These are phyloP conservation scores for Sclerotinia nivalis DNA, from an alignment of 2,329 filamentous ascomycete genomes.

Conservation along the genomic window DNA sequence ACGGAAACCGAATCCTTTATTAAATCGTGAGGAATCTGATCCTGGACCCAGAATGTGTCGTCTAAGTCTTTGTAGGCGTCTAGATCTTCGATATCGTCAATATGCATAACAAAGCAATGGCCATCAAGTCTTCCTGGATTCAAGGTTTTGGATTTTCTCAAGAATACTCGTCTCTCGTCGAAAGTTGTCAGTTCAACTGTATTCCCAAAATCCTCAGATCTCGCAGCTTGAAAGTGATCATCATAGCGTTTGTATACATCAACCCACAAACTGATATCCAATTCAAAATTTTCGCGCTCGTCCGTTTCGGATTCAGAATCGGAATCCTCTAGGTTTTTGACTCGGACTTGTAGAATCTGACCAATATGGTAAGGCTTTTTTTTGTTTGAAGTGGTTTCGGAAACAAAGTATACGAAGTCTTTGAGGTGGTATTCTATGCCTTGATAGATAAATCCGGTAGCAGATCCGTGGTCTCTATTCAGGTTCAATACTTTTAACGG, in stretches of 20 bases:
- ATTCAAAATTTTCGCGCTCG: not conserved
- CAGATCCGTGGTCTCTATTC: not conserved
- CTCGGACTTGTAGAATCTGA: conserved; percentile 23
- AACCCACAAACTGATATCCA: not conserved
- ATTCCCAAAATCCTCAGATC: not conserved
- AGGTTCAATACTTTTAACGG: not conserved
- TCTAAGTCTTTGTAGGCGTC: conserved; percentile 28
- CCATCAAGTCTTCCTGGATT: conserved; percentile 24
- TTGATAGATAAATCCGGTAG: not conserved
- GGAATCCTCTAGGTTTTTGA: not conserved
- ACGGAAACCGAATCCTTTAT: not conserved
- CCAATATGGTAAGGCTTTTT: conserved; percentile 26
- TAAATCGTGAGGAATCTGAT: conserved; percentile 10
- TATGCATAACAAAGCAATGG: conserved; percentile 28
- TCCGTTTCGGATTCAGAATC: not conserved
- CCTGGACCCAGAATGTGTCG: conserved; percentile 31
- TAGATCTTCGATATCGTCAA: conserved; percentile 27
- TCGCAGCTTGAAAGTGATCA: not conserved
- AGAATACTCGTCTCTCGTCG: conserved; percentile 27
- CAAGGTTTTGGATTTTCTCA: not conserved
- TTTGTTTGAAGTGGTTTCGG: not conserved
- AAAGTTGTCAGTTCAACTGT: not conserved
- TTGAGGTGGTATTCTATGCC: conserved; percentile 19
- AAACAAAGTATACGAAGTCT: conserved; percentile 28
- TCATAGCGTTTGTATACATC: conserved; percentile 25